Percentiles rank a stretch among this genome's conserved stretches.
Evolutionary conservation across 495 filamentous ascomycete genomes (phyloP).

Genomic region (Annulohypoxylon nitens): DNA sequence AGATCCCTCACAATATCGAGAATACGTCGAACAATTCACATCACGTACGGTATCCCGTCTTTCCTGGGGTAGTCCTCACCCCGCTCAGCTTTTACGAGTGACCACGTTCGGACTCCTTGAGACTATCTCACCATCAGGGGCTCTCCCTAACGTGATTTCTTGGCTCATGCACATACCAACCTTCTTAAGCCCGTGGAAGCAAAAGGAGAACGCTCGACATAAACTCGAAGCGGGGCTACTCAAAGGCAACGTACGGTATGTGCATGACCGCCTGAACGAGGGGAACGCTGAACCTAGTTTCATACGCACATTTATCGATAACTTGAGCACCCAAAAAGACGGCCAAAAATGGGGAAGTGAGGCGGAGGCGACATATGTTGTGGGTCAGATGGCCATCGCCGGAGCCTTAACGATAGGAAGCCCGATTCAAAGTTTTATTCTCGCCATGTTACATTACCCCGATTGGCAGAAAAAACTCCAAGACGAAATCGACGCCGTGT

Average conservation of each 20-base stretch:
- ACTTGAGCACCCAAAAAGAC: conserved; percentile 24
- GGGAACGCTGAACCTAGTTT: conserved; percentile 56
- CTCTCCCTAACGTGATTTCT: conserved; percentile 64
- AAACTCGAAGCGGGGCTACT: conserved; percentile 56
- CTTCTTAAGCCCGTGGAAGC: conserved; percentile 64
- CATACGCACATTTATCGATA: conserved; percentile 60
- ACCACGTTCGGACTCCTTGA: conserved; percentile 70
- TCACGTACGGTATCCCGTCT: conserved; percentile 69
- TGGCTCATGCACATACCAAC: conserved; percentile 61
- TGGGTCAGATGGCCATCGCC: conserved; percentile 64
- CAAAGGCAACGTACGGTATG: conserved; percentile 57
- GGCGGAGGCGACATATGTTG: conserved; percentile 58
- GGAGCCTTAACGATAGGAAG: conserved; percentile 63
- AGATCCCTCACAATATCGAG: conserved; percentile 62
- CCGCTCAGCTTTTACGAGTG: conserved; percentile 63
- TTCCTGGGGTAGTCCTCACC: conserved; percentile 67
- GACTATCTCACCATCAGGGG: conserved; percentile 68
- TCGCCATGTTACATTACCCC: conserved; percentile 72
- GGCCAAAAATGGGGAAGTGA: conserved; percentile 40
- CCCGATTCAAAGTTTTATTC: conserved; percentile 68
- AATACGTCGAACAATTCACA: conserved; percentile 70
- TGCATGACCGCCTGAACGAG: conserved; percentile 48
- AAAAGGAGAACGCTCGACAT: conserved; percentile 60
- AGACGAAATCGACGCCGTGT: conserved; percentile 66
- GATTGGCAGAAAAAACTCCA: conserved; percentile 67